phyloP scores from a whole-genome alignment of 345 rosid genomes.

The Citrus trifoliata region DNA sequence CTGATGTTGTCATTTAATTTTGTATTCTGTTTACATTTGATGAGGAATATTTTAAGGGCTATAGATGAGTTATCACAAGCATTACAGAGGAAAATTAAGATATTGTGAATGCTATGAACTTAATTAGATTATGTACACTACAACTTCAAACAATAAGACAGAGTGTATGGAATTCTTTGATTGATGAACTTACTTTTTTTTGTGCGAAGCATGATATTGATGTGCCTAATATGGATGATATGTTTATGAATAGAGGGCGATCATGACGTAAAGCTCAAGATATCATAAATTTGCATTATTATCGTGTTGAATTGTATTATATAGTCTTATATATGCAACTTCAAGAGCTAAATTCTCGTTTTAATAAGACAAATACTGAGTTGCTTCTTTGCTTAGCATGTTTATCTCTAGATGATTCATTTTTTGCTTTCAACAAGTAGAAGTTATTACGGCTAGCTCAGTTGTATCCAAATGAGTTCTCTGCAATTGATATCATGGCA shows the following conservation, averaged over 20 bases:
- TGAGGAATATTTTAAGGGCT: too few relatives aligned
- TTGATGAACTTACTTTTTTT: background rate
- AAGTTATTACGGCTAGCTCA: background rate
- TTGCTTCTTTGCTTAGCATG: background rate
- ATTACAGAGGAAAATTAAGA: too few relatives aligned
- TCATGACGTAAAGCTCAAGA: background rate
- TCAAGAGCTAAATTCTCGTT: background rate
- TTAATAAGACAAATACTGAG: background rate
- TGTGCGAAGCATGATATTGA: background rate
- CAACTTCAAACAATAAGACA: too few relatives aligned
- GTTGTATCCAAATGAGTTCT: background rate
- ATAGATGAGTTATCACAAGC: too few relatives aligned
- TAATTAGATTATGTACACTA: too few relatives aligned
- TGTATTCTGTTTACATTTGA: too few relatives aligned
- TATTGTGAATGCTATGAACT: too few relatives aligned
- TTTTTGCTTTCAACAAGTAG: background rate
- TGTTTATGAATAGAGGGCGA: too few relatives aligned
- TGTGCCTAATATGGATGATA: background rate
- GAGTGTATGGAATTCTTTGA: too few relatives aligned
- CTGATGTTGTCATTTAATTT: too few relatives aligned
- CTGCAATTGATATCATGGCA: background rate
- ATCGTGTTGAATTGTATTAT: background rate
- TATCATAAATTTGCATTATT: background rate
- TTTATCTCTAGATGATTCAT: background rate
- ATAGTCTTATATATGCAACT: background rate